These are phyloP conservation scores for Lactifluus pinguis DNA, from an alignment of 768 basidiomycete species.

Conservation along the genomic window DNA sequence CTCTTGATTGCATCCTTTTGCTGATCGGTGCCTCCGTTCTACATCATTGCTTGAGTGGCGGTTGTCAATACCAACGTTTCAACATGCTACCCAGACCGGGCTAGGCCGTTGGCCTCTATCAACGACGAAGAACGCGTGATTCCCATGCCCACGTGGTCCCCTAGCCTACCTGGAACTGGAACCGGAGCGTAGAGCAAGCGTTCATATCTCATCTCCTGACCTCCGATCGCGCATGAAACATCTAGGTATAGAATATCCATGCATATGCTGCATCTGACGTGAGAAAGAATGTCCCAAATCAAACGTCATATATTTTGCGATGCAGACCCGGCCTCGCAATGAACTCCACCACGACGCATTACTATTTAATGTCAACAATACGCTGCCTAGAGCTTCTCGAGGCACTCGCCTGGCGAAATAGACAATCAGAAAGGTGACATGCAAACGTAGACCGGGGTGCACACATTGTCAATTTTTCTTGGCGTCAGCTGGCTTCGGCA, in stretches of 20 bases:
- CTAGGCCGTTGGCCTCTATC: neutral
- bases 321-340: neutral
- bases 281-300: neutral
- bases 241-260: neutral
- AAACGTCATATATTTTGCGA: neutral
- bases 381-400: no score
- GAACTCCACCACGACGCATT: no score
- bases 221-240: neutral
- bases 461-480: neutral
- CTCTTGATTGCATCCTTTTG: no score
- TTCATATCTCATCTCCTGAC: neutral
- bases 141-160: neutral
- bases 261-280: neutral
- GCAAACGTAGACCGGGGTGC: neutral
- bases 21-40: no score
- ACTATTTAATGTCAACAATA: no score
- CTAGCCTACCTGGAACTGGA: neutral
- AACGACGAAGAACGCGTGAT: neutral
- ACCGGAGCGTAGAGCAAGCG: neutral
- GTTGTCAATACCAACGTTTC: no score
- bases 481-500: neutral
- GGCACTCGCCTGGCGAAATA: neutral
- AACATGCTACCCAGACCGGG: no score
- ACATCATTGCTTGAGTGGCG: no score
- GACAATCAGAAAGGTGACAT: neutral